Base-by-base conservation (phyloP, 2,329 filamentous ascomycete species). In the Trichocomaceae sp. region DNA sequence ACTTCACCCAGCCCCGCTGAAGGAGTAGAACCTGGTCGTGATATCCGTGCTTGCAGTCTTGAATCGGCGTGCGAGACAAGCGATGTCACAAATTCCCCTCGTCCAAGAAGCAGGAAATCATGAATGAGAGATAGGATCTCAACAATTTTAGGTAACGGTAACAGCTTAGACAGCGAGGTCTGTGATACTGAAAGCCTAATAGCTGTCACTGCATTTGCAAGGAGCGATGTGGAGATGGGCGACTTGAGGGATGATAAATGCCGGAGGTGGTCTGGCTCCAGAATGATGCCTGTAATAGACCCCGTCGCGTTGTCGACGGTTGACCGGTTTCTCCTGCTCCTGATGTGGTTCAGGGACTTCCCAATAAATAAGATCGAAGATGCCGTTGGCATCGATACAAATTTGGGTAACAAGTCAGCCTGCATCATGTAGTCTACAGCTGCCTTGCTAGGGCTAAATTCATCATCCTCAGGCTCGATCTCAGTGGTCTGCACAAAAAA, bases 331-430 rank as follows among this genome's bases (percentile, higher is more conserved):
- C 71, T 69, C 48, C 73, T 72, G 12, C 81, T 78, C 49, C 87
- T 81, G 53, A 96, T 86, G 61, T 95, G 88, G 62, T 95, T 90
- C 47, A 97, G 76, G 0, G 90, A 95, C 60, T 87, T 88, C 10
- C 93, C 93, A 58, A 96, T 86, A 65, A 96, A 96, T 5, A 96
- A 75, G 68, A 97, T 89, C 0, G 91, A 96, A 3, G 82, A 79
- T 7, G 89, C 90, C 1, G 89, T 88, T 4, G 84, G 75, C 0
- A 81, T 69, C 0, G 84, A 85, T 6, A 96, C 88, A 65, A 96
- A 95, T 12, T 83, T 83, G 0, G 93, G 93, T 2, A 95, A 70
- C 6, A 95, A 72, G 17, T 77, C 75, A 7, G 76, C 69, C 31
- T 83, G 76, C 48, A 83, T 77, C 10, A 74, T 72, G 68, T 85